Percentiles rank a stretch among this genome's conserved stretches.
These are phyloP conservation scores for Talaromyces sp. DNA, from an alignment of 2,329 filamentous ascomycete genomes.

Conservation along the genomic window DNA sequence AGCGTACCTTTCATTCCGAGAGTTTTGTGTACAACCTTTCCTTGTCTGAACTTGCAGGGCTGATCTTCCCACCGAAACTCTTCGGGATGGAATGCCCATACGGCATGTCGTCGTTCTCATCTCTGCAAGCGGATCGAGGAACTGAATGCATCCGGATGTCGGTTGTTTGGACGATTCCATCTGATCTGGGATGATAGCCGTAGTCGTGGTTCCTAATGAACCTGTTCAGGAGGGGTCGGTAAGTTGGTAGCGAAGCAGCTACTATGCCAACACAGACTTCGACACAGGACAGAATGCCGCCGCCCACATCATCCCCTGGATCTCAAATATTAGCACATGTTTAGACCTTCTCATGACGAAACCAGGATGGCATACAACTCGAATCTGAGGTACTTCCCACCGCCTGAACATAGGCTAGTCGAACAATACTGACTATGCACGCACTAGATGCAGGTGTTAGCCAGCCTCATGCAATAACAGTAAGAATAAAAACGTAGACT, in stretches of 20 bases:
- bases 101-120: neutral
- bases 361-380: neutral
- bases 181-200: neutral
- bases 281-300: neutral
- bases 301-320: neutral
- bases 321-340: neutral
- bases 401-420: neutral
- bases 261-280: neutral
- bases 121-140: neutral
- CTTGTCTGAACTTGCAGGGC: neutral
- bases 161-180: neutral
- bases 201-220: neutral
- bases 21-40: neutral
- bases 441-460: neutral
- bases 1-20: neutral
- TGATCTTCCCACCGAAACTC: neutral
- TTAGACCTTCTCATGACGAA: neutral
- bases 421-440: neutral
- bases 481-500: no score
- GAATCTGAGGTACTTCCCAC: neutral
- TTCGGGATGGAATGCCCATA: neutral
- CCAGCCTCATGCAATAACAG: neutral
- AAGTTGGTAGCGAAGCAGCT: neutral
- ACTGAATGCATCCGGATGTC: neutral
- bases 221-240: neutral